A percentile compares a stretch with the other conserved stretches of the same genome.
These are phyloP conservation scores for Yamadazyma taylorii DNA, from an alignment of 1,139 yeast genomes.

Conservation along the genomic window DNA sequence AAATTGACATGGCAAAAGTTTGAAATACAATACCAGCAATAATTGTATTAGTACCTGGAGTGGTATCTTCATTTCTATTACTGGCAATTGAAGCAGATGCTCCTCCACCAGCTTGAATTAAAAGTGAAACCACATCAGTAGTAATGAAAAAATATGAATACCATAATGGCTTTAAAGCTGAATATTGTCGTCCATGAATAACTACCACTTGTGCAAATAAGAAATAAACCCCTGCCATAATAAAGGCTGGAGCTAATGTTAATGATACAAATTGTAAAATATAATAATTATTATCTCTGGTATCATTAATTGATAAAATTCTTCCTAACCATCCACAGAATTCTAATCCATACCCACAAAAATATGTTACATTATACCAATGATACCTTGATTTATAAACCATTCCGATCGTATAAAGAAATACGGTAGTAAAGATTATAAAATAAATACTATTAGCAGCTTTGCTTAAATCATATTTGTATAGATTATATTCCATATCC, in stretches of 20 bases:
- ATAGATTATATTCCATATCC: conserved; percentile 24
- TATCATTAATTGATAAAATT: conserved; percentile 40
- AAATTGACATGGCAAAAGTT: conserved; percentile 69
- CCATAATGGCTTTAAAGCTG: conserved; percentile 69
- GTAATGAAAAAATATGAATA: conserved; percentile 70
- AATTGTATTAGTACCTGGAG: conserved; percentile 71
- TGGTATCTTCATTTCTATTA: conserved; percentile 32
- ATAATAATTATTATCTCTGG: conserved; percentile 45
- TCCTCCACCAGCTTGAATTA: conserved; percentile 81
- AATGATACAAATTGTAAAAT: conserved; percentile 67
- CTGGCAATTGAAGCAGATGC: conserved; percentile 63
- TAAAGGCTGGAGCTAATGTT: conserved; percentile 84
- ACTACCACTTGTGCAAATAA: conserved; percentile 72
- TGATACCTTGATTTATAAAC: conserved; percentile 25
- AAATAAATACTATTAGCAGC: conserved; percentile 37
- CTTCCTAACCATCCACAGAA: conserved; percentile 75
- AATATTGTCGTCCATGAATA: conserved; percentile 62
- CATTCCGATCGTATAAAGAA: conserved; percentile 23
- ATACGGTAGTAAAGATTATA: conserved; percentile 26
- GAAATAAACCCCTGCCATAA: conserved; percentile 86
- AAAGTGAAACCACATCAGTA: conserved; percentile 66
- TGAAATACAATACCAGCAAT: conserved; percentile 82
- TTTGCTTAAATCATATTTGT: conserved; percentile 22
- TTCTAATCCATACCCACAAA: conserved; percentile 32
- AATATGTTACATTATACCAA: conserved; percentile 34